These are phyloP conservation scores for Microcyclospora tardicrescens DNA, from an alignment of 2,329 filamentous ascomycete species.

Conservation along the genomic window DNA sequence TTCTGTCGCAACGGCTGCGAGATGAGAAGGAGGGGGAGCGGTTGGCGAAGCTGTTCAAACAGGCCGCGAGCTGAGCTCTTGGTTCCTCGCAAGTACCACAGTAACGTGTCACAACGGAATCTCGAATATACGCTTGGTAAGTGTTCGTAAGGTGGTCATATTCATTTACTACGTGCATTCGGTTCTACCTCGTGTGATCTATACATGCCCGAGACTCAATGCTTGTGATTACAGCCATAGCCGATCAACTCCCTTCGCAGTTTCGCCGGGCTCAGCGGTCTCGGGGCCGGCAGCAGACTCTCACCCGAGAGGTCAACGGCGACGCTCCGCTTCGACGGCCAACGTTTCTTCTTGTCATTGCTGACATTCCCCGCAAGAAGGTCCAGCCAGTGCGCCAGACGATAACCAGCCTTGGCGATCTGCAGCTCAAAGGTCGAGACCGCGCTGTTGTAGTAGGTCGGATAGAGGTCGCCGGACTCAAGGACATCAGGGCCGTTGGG, in stretches of 20 bases:
- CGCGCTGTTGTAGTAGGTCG: slow-evolving; percentile 21
- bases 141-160: too few relatives aligned
- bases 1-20: slow-evolving; percentile 64
- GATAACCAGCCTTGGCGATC: slow-evolving; percentile 31
- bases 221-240: slow-evolving; percentile 9
- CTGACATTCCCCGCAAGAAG: slow-evolving; percentile 16
- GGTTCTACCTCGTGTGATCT: too few relatives aligned
- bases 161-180: too few relatives aligned
- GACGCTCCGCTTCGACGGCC: neutral
- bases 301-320: slow-evolving; percentile 6
- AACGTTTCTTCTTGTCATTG: neutral
- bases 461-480: slow-evolving; percentile 24
- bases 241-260: slow-evolving; percentile 13
- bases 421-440: slow-evolving; percentile 29
- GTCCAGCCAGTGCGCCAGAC: slow-evolving; percentile 25
- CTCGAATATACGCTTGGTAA: too few relatives aligned
- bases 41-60: slow-evolving; percentile 54
- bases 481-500: slow-evolving; percentile 26
- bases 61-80: slow-evolving; percentile 45
- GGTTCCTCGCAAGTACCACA: too few relatives aligned
- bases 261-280: slow-evolving; percentile 11
- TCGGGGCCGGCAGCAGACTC: slow-evolving; percentile 8
- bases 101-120: too few relatives aligned
- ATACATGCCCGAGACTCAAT: too few relatives aligned
- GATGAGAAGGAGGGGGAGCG: slow-evolving; percentile 54